A percentile compares a stretch with the other conserved stretches of the same genome.
Conservation (phyloP, 495 filamentous ascomycete genomes). For the Aspergillus biplanus region DNA sequence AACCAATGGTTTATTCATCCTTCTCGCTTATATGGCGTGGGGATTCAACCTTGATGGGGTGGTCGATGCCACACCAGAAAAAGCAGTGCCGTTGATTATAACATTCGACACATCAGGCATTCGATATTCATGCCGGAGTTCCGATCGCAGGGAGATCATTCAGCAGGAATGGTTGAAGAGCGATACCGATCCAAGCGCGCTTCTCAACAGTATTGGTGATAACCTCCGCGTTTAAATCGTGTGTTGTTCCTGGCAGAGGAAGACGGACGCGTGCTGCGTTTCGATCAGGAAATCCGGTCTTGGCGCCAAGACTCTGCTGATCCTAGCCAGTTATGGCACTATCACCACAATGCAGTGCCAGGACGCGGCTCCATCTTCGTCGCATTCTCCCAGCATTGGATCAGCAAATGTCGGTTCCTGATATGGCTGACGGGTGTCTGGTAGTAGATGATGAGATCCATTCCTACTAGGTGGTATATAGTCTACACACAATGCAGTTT, state of each 20-base stretch:
- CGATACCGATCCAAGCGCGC: constrained; percentile 2
- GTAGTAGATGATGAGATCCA: too few species aligned
- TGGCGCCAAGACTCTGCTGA: not conserved
- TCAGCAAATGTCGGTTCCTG: too few species aligned
- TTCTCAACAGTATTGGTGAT: constrained; percentile 7
- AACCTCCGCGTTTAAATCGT: not conserved
- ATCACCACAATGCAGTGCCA: not conserved
- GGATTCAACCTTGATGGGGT: constrained; percentile 4
- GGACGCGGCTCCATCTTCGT: too few species aligned
- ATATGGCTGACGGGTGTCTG: too few species aligned
- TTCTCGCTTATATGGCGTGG: constrained; percentile 14
- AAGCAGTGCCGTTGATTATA: not conserved
- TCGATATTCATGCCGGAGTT: constrained; percentile 10
- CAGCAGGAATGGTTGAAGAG: not conserved
- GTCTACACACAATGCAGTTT: too few species aligned
- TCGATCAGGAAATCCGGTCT: not conserved
- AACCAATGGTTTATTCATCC: constrained; percentile 10
- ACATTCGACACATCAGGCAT: not conserved
- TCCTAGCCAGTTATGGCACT: not conserved
- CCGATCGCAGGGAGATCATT: constrained; percentile 1
- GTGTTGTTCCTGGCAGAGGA: not conserved
- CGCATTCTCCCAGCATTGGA: too few species aligned
- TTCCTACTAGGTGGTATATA: too few species aligned
- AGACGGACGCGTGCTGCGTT: not conserved
- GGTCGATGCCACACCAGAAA: not conserved